phyloP scores from a whole-genome alignment of 352 stramenopile genomes.

The Globisporangium spiculum region DNA sequence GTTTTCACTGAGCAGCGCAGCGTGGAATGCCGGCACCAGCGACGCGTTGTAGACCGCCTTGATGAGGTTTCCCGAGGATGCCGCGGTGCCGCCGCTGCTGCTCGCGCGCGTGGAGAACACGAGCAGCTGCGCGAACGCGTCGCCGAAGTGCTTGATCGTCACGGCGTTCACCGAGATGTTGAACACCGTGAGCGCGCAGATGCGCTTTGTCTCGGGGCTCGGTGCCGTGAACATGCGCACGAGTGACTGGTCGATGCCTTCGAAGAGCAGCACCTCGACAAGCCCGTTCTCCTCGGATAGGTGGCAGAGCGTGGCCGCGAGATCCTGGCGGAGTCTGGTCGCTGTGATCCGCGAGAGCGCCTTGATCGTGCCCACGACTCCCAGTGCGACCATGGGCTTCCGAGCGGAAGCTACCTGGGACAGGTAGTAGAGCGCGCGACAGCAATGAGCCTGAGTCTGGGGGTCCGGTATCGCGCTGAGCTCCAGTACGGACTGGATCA shows the following conservation, averaged over 20 bases:
- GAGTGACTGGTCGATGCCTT: constrained; percentile 67
- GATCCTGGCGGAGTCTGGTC: constrained; percentile 40
- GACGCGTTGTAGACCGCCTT: constrained; percentile 75
- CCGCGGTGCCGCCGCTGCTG: neutral
- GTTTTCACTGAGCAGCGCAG: constrained; percentile 56
- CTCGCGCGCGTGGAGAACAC: constrained; percentile 25
- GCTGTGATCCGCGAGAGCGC: constrained; percentile 36
- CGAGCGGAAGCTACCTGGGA: constrained; percentile 35
- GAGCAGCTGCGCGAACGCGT: constrained; percentile 58
- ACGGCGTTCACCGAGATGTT: constrained; percentile 60
- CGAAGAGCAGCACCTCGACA: constrained; percentile 58
- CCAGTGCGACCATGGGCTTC: constrained; percentile 53
- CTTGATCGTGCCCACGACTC: constrained; percentile 47
- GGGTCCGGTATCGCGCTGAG: constrained; percentile 43
- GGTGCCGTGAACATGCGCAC: constrained; percentile 39
- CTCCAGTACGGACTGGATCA: constrained; percentile 58
- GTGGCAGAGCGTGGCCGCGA: constrained; percentile 63
- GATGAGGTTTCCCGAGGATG: constrained; percentile 43
- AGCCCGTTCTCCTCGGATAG: constrained; percentile 59
- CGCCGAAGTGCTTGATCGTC: constrained; percentile 64
- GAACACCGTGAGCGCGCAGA: constrained; percentile 63
- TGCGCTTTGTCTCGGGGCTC: constrained; percentile 62
- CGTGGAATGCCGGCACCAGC: constrained; percentile 52
- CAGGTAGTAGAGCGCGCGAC: constrained; percentile 66
- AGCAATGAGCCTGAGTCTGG: constrained; percentile 58